Conservation (phyloP, 306 rosid genomes). For the Vigna mungo region DNA sequence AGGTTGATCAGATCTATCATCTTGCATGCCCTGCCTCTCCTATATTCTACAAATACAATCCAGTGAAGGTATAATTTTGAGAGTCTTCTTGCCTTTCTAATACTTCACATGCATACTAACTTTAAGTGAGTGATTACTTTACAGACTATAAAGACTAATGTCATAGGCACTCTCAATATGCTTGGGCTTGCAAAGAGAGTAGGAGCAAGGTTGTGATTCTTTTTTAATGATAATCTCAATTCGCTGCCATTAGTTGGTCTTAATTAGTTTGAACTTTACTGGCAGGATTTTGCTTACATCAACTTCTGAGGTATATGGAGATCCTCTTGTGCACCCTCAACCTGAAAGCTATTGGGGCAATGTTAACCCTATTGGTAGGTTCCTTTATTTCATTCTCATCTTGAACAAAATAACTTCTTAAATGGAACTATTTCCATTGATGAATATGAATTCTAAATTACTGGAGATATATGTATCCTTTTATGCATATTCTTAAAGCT, state of each 20-base stretch:
- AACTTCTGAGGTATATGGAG: conserved; percentile 96
- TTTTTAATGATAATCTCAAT: conserved; percentile 1
- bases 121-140: conserved; percentile 36
- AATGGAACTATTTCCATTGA: conserved; percentile 8
- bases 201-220: conserved; percentile 77
- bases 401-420: conserved; percentile 26
- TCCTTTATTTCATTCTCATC: conserved; percentile 31
- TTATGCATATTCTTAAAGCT: conserved; percentile 20
- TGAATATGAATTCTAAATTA: neutral
- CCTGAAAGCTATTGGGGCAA: conserved; percentile 96
- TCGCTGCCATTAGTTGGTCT: conserved; percentile 28
- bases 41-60: conserved; percentile 95
- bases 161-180: conserved; percentile 96
- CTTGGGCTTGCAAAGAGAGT: conserved; percentile 98
- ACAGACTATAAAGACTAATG: conserved; percentile 97
- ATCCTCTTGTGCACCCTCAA: conserved; percentile 95
- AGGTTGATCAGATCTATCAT: conserved; percentile 96
- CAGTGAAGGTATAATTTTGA: conserved; percentile 73
- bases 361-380: conserved; percentile 93
- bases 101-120: neutral
- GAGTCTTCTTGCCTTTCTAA: conserved; percentile 22
- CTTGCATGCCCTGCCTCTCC: conserved; percentile 99
- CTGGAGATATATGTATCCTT: neutral
- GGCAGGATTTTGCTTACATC: conserved; percentile 96
- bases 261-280: conserved; percentile 37